Evolutionary conservation across 108 stramenopile species (phyloP), one percentile per base, ranked within the genome.

Genomic region (Discostella stelligeroides): DNA sequence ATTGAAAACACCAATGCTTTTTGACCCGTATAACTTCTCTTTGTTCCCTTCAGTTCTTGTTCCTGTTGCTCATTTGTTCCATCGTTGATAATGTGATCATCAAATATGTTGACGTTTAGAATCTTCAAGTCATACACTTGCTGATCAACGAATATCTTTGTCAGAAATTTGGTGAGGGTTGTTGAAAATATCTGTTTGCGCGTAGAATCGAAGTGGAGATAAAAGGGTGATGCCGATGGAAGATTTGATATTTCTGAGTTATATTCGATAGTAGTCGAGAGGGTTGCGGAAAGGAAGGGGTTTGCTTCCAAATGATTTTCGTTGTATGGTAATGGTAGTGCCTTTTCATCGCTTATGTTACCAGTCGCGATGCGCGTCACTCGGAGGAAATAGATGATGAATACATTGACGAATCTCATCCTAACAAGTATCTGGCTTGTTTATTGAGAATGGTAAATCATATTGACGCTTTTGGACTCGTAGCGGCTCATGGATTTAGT

Each of bases 1-100:
- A 60, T 64, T 4, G 51, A 43, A 42, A 78, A 70, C 50, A 23
- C 23, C 0, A 78, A 58, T 25, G 29, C n/a, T 37, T 27, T 30
- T 38, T 34, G 24, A 0, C 21, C n/a, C 11, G 7, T 24, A 24
- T 50, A 0, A 25, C 0, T 1, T 50, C 9, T n/a, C 49, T 50
- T 50, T 21, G 49, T 50, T 9, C 49, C 18, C 49, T 11, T 11
- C 49, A 25, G 18, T 50, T 24, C 24, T 20, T n/a, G n/a, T n/a
- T n/a, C n/a, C 21, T 24, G 23, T 56, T 56, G 13, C 27, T 54
- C 65, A 30, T 40, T 25, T 18, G 51, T 25, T 24, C 51, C 65
- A 39, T 38, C 39, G 15, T 53, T 39, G 39, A 61, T n/a, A 11
- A 43, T 43, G 20, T 61, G 41, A 43, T 43, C 64, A 23, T 45